These are phyloP conservation scores for Ceratocystis cubensis DNA, from an alignment of 2,329 filamentous ascomycete species.

Conservation along the genomic window DNA sequence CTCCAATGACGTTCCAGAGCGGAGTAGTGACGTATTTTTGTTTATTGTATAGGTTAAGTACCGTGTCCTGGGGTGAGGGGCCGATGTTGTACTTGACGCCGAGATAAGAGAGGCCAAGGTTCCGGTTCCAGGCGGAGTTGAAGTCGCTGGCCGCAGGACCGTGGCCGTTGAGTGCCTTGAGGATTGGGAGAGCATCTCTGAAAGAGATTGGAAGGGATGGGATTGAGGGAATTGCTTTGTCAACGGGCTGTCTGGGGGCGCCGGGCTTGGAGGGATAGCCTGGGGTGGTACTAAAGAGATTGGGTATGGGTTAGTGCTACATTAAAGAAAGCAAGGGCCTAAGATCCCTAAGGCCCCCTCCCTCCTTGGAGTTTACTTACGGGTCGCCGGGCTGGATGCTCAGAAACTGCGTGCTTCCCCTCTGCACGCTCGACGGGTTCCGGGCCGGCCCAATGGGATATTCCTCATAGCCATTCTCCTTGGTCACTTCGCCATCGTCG, in stretches of 20 bases:
- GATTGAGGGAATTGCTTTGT: conserved; percentile 64
- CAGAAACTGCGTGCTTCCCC: conserved; percentile 74
- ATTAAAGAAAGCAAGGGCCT: background rate
- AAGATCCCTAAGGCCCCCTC: no score
- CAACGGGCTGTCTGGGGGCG: conserved; percentile 59
- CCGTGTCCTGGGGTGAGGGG: conserved; percentile 59
- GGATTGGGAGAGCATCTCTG: conserved; percentile 67
- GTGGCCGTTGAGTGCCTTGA: conserved; percentile 82
- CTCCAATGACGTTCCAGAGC: conserved; percentile 82
- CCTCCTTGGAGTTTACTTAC: conserved; percentile 24
- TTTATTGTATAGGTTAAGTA: conserved; percentile 62
- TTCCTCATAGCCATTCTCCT: conserved; percentile 61
- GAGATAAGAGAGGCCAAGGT: conserved; percentile 62
- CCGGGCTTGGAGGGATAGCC: conserved; percentile 89
- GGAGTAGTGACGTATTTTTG: conserved; percentile 73
- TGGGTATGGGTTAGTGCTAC: background rate
- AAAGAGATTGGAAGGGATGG: conserved; percentile 90
- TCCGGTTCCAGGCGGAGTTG: conserved; percentile 55
- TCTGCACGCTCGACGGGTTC: conserved; percentile 77
- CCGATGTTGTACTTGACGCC: conserved; percentile 77
- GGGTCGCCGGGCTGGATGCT: conserved; percentile 61
- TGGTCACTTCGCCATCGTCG: conserved; percentile 71
- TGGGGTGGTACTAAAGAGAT: conserved; percentile 53
- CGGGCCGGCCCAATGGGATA: conserved; percentile 83
- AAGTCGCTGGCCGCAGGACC: conserved; percentile 67